Evolutionary conservation across 371 early-diverging fungal species (phyloP), one percentile per base, ranked within the genome.

Genomic region (Apophysomyces ossiformis): DNA sequence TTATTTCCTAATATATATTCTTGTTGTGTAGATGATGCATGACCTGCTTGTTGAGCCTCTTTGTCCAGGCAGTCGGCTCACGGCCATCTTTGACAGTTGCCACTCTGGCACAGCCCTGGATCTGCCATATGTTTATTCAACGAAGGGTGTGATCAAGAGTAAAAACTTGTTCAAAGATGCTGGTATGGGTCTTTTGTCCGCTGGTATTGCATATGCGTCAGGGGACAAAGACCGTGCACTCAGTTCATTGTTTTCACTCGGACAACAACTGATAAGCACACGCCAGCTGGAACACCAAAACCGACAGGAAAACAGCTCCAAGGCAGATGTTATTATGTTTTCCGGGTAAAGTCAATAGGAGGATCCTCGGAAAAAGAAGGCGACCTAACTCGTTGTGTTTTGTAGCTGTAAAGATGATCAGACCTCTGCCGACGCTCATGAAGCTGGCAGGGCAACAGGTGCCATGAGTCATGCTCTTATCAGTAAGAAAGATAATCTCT

Each of bases 381-480:
- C 61, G 46, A 32, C 35, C 41, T 36, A 0, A 44, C 32, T 11
- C 41, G 11, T 41, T 15, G 37, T 36, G 3, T 50, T 16, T 50
- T 50, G 8, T 11, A 50, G 74, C 7, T 96, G 95, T 76, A 92
- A 92, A 71, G 97, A 96, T 69, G 80, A 76, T 63, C 95, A 96
- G 72, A 95, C 95, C 1, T 90, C 90, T 2, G 94, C 96, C 1
- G 96, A 96, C 75, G 82, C 94, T 13, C 71, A 72, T 6, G 83
- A 82, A 50, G 75, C 81, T 60, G 84, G 85, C 1, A 77, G 79
- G 35, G 83, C 85, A 64, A 91, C 92, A 0, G 92, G 97, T 32
- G 97, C 97, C 21, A 91, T 96, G 93, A 89, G 89, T 15, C 89
- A 86, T 64, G 93, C 95, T 0, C 85, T 96, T n/a, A 85, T 54